A percentile compares a stretch with the other conserved stretches of the same genome.
Evolutionary conservation across 2,329 filamentous ascomycete genomes (phyloP).

Genomic region (Claviceps maximensis): DNA sequence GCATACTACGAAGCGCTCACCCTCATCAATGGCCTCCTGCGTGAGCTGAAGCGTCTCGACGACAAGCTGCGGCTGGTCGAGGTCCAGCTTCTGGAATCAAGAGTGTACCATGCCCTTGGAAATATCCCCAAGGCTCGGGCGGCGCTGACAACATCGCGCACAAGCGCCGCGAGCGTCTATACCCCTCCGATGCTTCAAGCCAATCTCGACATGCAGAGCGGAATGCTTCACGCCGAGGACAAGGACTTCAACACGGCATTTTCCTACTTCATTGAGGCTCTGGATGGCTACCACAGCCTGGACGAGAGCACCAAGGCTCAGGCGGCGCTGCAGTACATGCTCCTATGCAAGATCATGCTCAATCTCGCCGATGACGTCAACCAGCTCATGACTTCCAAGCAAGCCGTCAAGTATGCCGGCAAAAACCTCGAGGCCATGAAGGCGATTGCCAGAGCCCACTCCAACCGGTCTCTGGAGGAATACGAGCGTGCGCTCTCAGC

Average conservation of each 20-base stretch:
- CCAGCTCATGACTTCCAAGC: constrained; percentile 86
- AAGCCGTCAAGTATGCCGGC: constrained; percentile 90
- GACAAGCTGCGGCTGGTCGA: constrained; percentile 97
- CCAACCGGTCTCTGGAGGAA: constrained; percentile 89
- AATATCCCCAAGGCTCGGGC: constrained; percentile 95
- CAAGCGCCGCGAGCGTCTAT: constrained; percentile 92
- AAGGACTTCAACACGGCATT: constrained; percentile 98
- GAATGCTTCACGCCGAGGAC: constrained; percentile 97
- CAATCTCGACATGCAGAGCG: constrained; percentile 96
- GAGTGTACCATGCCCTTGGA: constrained; percentile 92
- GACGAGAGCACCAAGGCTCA: constrained; percentile 84
- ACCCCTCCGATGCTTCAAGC: constrained; percentile 91
- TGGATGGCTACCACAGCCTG: constrained; percentile 91
- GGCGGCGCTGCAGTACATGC: constrained; percentile 97
- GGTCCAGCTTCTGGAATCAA: constrained; percentile 91
- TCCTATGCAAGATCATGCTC: constrained; percentile 99
- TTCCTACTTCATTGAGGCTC: constrained; percentile 97
- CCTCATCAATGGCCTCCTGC: constrained; percentile 89
- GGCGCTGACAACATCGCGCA: constrained; percentile 85
- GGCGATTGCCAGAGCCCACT: constrained; percentile 88
- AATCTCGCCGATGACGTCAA: constrained; percentile 95
- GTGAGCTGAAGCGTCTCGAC: constrained; percentile 93
- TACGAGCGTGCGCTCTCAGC: constrained; percentile 86
- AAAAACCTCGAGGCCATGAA: constrained; percentile 98
- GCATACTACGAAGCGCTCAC: constrained; percentile 94